Evolutionary conservation across 2,329 filamentous ascomycete species (phyloP), one percentile per base, ranked within the genome.

Genomic region (Botrytis medusae): DNA sequence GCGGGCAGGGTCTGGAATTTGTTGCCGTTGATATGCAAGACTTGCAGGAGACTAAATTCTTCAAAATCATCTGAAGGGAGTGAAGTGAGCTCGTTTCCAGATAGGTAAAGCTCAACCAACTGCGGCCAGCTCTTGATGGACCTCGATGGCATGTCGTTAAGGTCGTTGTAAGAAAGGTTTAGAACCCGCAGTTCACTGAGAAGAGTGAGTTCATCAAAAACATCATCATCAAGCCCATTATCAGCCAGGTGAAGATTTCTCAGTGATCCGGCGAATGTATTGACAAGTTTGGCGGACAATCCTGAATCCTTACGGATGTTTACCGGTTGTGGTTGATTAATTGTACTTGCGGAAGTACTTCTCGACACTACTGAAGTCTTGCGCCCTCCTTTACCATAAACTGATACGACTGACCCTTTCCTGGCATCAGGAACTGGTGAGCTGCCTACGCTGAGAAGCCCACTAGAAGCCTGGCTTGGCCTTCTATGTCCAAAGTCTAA

Each of bases 1-100:
- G 96, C 96, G 2, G 96, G 96, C 32, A 99, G 86, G 48, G 97
- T 97, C 78, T 97, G 97, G 81, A 99, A 99, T 81, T 97, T 96
- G 84, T 99, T 99, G 81, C 92, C 93, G 84, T 99, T 99, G 84
- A 99, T 93, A 81, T 98, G 94, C 10, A 99, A 87, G 7, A 97
- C 90, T 81, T 96, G 95, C 57, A 99, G 86, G 69, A 93, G 89
- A 79, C 93, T 94, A 74, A 92, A 91, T 80, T 98, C 94, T 82
- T 97, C 95, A 63, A 99, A 86, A 79, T 99, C 96, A 82, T 99
- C 96, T 0, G 94, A 93, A 3, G 96, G 96, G 57, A 99, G 84
- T 22, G 92, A 95, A 0, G 94, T 97, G 72, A 99, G 85, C 78
- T 97, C 94, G 79, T 99, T 99, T 42, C 96, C 95, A 3, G 96